phyloP scores from a whole-genome alignment of 179 eudicot species.

The Sideroxylon spinosum region DNA sequence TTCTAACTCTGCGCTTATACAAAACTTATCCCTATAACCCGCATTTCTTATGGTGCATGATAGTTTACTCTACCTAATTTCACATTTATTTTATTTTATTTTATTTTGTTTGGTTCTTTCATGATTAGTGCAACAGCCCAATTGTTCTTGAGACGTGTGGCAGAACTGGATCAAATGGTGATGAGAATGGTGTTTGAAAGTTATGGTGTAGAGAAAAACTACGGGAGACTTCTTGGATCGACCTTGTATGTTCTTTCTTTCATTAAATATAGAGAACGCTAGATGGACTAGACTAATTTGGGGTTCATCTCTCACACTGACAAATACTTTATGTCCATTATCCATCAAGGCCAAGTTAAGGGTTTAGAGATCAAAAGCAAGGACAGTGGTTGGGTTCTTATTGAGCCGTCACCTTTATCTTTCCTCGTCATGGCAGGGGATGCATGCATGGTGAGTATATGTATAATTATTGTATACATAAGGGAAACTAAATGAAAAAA shows the following conservation, averaged over 20 bases:
- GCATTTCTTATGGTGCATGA: too few relatives aligned
- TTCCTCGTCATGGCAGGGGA: conserved; percentile 50
- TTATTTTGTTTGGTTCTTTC: neutral
- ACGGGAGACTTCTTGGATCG: conserved; percentile 22
- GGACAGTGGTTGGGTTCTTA: conserved; percentile 28
- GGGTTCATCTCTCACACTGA: conserved; percentile 43
- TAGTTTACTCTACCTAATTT: neutral
- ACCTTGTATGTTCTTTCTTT: conserved; percentile 33
- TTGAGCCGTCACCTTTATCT: conserved; percentile 38
- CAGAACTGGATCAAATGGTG: conserved; percentile 33
- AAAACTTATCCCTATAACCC: too few relatives aligned
- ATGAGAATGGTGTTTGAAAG: conserved; percentile 40
- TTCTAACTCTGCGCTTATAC: too few relatives aligned
- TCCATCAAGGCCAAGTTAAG: conserved; percentile 33
- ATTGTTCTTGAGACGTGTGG: conserved; percentile 21
- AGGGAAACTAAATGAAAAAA: too few relatives aligned
- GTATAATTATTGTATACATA: neutral
- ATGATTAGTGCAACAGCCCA: conserved; percentile 23
- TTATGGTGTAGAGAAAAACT: conserved; percentile 28
- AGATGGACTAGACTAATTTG: conserved; percentile 15
- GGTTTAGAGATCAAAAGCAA: conserved; percentile 33
- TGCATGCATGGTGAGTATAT: conserved; percentile 37
- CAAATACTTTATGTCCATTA: conserved; percentile 39
- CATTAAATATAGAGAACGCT: conserved; percentile 26
- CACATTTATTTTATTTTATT: too few relatives aligned